Conservation (phyloP, 768 basidiomycete species). For the Rossbeevera mucosa region DNA sequence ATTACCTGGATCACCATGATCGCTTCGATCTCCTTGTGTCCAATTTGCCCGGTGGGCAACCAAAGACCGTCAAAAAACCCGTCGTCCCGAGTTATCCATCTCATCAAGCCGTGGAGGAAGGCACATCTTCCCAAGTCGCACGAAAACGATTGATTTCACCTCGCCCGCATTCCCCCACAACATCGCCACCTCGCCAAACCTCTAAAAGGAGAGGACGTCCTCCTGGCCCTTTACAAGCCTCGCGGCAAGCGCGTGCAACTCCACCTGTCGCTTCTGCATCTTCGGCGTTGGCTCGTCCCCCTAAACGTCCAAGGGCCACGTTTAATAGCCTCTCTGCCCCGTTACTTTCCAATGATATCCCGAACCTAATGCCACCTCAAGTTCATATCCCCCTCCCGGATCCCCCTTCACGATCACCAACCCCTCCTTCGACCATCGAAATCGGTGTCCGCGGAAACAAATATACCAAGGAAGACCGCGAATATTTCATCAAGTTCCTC, state of each 20-base stretch:
- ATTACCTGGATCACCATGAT: constrained; percentile 66
- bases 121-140: constrained; percentile 24
- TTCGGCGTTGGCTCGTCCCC: constrained; percentile 22
- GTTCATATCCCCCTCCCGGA: constrained; percentile 54
- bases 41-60: constrained; percentile 17
- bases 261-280: constrained; percentile 18
- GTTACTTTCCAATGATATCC: constrained; percentile 28
- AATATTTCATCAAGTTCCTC: constrained; percentile 63
- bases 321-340: constrained; percentile 58
- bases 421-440: constrained; percentile 53
- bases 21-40: constrained; percentile 46
- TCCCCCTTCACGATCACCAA: constrained; percentile 66
- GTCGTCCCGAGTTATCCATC: constrained; percentile 10
- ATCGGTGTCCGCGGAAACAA: constrained; percentile 48
- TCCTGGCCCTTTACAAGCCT: constrained; percentile 20
- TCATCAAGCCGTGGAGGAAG: constrained; percentile 7
- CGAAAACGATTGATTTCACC: constrained; percentile 35
- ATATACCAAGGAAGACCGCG: constrained; percentile 63
- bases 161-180: background rate
- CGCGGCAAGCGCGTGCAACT: constrained; percentile 22
- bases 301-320: constrained; percentile 37
- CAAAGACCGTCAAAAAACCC: constrained; percentile 31
- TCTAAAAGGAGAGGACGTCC: constrained; percentile 21
- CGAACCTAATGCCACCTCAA: constrained; percentile 57
- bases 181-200: constrained; percentile 23